Evolutionary conservation across 2,329 filamentous ascomycete genomes (phyloP).

Genomic region (Lachnum nothofagi): DNA sequence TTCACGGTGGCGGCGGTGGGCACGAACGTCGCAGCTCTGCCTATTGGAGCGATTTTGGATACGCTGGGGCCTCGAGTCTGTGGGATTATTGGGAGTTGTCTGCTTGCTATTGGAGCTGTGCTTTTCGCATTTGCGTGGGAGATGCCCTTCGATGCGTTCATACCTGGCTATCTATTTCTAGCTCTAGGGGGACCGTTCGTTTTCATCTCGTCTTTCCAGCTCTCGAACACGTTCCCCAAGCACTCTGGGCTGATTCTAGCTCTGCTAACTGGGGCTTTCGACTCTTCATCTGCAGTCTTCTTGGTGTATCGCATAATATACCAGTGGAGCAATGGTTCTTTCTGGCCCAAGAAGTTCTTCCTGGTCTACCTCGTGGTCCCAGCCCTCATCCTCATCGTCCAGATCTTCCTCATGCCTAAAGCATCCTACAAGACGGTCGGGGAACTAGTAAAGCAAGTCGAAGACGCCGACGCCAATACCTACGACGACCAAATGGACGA

Average conservation of each 20-base stretch:
- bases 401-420: conserved; percentile 67
- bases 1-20: conserved; percentile 85
- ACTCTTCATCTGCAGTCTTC: conserved; percentile 75
- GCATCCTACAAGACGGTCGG: conserved; percentile 81
- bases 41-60: conserved; percentile 80
- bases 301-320: conserved; percentile 69
- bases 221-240: conserved; percentile 76
- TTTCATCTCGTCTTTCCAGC: conserved; percentile 78
- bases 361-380: conserved; percentile 67
- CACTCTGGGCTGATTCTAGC: conserved; percentile 76
- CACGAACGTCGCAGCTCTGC: conserved; percentile 81
- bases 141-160: conserved; percentile 68
- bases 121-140: conserved; percentile 64
- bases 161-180: conserved; percentile 69
- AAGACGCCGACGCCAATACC: conserved; percentile 41
- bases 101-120: conserved; percentile 64
- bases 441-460: conserved; percentile 71
- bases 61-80: conserved; percentile 73
- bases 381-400: conserved; percentile 56
- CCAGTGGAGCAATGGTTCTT: conserved; percentile 49
- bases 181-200: conserved; percentile 75
- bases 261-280: conserved; percentile 74
- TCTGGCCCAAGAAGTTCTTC: conserved; percentile 67
- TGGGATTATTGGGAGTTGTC: conserved; percentile 64
- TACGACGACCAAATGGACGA: conserved; percentile 56